Conservation (phyloP, 1,139 yeast genomes). For the Hyphopichia burtonii region DNA sequence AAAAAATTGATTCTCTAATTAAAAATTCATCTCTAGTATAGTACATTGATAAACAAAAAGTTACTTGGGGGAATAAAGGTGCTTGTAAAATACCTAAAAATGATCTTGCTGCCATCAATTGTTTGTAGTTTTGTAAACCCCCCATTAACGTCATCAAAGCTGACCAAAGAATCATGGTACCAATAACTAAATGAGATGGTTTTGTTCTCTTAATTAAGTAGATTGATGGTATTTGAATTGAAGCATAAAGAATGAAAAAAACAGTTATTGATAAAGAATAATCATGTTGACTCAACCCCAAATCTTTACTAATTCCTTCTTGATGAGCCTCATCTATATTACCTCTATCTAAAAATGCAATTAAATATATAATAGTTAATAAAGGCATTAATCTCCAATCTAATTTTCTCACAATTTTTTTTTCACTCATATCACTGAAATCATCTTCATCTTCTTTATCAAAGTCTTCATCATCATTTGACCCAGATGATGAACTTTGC, state of each 20-base stretch:
- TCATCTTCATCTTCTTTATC: constrained; percentile 1
- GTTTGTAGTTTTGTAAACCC: constrained; percentile 19
- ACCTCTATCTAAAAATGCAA: constrained; percentile 21
- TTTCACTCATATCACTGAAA: constrained; percentile 27
- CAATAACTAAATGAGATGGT: constrained; percentile 15
- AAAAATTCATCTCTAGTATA: constrained; percentile 43
- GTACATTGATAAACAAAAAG: constrained; percentile 35
- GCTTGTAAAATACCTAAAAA: constrained; percentile 21
- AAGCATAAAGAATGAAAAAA: constrained; percentile 18
- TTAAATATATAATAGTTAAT: constrained; percentile 16
- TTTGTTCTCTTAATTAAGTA: constrained; percentile 13
- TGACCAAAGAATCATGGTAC: constrained; percentile 16
- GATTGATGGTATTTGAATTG: constrained; percentile 14
- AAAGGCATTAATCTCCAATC: constrained; percentile 16
- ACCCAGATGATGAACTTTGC: not conserved
- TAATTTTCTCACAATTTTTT: constrained; percentile 25
- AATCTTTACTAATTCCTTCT: constrained; percentile 19
- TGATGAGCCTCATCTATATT: constrained; percentile 23
- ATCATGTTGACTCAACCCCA: constrained; percentile 13
- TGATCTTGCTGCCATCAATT: constrained; percentile 15
- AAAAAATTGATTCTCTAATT: constrained; percentile 43
- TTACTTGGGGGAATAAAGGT: constrained; percentile 33
- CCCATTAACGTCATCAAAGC: constrained; percentile 9
- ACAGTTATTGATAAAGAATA: constrained; percentile 18
- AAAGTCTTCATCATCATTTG: not conserved